Evolutionary conservation across 2,329 filamentous ascomycete genomes (phyloP).

Genomic region (Zasmidium angulare): DNA sequence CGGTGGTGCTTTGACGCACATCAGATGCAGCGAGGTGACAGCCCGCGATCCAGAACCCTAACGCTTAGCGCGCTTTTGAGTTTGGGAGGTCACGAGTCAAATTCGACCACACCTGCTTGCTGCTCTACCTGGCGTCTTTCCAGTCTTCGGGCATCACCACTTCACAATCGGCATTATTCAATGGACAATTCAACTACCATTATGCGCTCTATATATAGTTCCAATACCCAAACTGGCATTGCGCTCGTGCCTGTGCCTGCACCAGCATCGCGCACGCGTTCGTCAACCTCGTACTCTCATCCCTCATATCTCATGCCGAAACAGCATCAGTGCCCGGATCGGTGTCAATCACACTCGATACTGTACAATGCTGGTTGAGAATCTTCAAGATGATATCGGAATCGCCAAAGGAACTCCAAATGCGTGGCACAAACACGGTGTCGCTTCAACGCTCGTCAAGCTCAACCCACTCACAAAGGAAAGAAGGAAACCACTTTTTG

Average conservation of each 20-base stretch:
- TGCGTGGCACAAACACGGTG: not conserved
- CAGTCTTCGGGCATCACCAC: too few species aligned
- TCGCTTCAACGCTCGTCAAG: constrained; percentile 18
- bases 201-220: not conserved
- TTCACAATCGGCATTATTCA: not conserved
- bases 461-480: not conserved
- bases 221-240: not conserved
- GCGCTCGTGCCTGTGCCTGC: not conserved
- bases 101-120: not conserved
- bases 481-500: not conserved
- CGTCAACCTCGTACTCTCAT: constrained; percentile 18
- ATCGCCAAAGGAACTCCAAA: too few species aligned
- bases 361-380: constrained; percentile 11
- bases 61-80: not conserved
- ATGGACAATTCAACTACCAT: not conserved
- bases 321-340: not conserved
- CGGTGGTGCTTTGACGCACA: not conserved
- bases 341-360: constrained; percentile 3
- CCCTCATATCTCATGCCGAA: constrained; percentile 18
- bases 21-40: not conserved
- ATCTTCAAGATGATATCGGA: not conserved
- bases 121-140: not conserved
- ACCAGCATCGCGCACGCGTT: not conserved
- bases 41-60: too few species aligned
- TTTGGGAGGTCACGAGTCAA: not conserved